A percentile compares a stretch with the other conserved stretches of the same genome.
Evolutionary conservation across 257 asterid genomes (phyloP).

Genomic region (Ballota nigra): DNA sequence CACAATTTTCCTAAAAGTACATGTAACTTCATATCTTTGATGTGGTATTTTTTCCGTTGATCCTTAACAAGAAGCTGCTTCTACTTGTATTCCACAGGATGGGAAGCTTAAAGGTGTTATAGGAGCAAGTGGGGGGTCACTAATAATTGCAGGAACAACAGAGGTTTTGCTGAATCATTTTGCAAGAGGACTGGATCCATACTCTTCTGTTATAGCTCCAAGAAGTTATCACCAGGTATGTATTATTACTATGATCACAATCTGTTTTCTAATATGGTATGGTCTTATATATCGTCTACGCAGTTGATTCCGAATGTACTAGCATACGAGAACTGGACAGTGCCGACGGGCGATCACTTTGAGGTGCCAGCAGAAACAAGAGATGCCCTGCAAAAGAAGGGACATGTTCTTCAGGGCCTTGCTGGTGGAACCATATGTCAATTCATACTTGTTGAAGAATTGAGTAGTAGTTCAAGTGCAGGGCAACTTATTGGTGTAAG

Average conservation of each 20-base stretch:
- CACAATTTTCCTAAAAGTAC: slow-evolving; percentile 56
- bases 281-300: slow-evolving; percentile 1
- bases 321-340: slow-evolving; percentile 69
- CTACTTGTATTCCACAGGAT: slow-evolving; percentile 23
- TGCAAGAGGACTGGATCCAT: slow-evolving; percentile 57
- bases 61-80: background rate
- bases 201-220: slow-evolving; percentile 59
- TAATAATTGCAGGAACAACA: slow-evolving; percentile 45
- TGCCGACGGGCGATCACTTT: slow-evolving; percentile 52
- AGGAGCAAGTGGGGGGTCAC: slow-evolving; percentile 71
- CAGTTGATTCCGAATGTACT: slow-evolving; percentile 61
- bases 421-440: slow-evolving; percentile 63
- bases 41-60: background rate
- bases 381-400: slow-evolving; percentile 38
- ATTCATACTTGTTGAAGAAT: slow-evolving; percentile 47
- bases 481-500: slow-evolving; percentile 52
- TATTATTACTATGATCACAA: background rate
- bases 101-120: slow-evolving; percentile 49
- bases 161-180: slow-evolving; percentile 60
- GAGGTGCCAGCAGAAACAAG: slow-evolving; percentile 42
- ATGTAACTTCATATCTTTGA: background rate
- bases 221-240: slow-evolving; percentile 65
- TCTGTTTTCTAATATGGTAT: background rate
- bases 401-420: slow-evolving; percentile 46
- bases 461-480: slow-evolving; percentile 12